Evolutionary conservation across 2,329 filamentous ascomycete species (phyloP), one percentile per base, ranked within the genome.

Genomic region (Ciborinia camelliae): DNA sequence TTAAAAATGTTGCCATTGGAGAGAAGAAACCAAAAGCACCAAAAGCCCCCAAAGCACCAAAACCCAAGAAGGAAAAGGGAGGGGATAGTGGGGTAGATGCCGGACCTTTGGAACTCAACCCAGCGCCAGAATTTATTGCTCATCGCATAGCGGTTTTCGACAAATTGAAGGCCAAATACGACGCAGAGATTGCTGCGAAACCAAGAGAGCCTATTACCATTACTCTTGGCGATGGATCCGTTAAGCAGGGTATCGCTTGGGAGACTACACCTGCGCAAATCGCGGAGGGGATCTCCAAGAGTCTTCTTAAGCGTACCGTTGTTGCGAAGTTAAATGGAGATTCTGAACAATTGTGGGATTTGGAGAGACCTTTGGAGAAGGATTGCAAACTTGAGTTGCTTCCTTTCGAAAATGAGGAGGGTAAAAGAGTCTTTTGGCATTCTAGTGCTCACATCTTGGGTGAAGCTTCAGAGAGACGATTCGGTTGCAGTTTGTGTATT

Each of bases 381-480:
- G 91, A 88, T 80, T 95, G 91, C 81, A 90, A 86, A 71, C 84
- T 99, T 35, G 90, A 93, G 74, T 83, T 97, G 62, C 83, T 98
- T 68, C 88, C 90, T 69, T 99, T 98, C 72, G 88, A 92, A 74
- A 78, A 84, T 69, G 80, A 82, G 57, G 75, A 73, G 79, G 94
- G 92, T 73, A 93, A 95, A 80, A 91, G 91, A 77, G 94, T 98
- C 64, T 99, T 97, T 81, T 99, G 94, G 94, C 95, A 98, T 79
- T 96, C 92, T 26, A 94, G 90, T 73, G 95, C 95, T 52, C 95
- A 99, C 77, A 89, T 96, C 69, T 86, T 99, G n/a, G 95, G 95
- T 71, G 95, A 98, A 79, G 93, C 93, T 66, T 90, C 90, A 58
- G 95, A 99, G 79, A 86, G 90, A 74, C 86, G 92, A 73, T 99